Evolutionary conservation across 495 filamentous ascomycete species (phyloP), one percentile per base, ranked within the genome.

Genomic region (Ascobolus immersus): DNA sequence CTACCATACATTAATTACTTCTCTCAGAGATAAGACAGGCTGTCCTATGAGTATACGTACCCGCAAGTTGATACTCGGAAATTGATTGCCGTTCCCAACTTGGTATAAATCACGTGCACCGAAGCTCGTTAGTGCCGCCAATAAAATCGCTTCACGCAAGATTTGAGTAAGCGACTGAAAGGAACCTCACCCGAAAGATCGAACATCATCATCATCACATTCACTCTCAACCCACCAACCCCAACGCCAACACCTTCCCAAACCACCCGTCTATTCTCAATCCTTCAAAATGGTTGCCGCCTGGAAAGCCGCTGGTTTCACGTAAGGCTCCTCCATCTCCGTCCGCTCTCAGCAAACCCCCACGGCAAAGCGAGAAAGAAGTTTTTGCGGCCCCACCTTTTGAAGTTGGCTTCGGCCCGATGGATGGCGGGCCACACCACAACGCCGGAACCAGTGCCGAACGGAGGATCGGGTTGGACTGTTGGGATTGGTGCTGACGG

Each of bases 301-400:
- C 52, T 99, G 89, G 89, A 94, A 93, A 75, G 68, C 81, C 50
- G 73, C 86, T 52, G 86, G 89, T 61, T 62, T 94, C 49, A 90
- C 74, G 89, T 94, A 73, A 56, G 75, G 47, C 29, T n/a, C n/a
- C n/a, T n/a, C n/a, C n/a, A n/a, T 27, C 4, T 32, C 32, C 10
- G 10, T 32, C 20, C 8, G 10, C 28, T 21, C 10, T 6, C 13
- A 9, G 24, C 5, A n/a, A 12, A 34, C 10, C 14, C 11, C n/a
- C 9, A 10, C 9, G 8, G 10, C 11, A 9, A 19, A 23, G 40
- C 41, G 10, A 15, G 17, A 5, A 33, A 13, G n/a, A n/a, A n/a
- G n/a, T n/a, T n/a, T n/a, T n/a, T n/a, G n/a, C n/a, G n/a, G n/a
- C n/a, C n/a, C n/a, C n/a, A n/a, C n/a, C n/a, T n/a, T n/a, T n/a